Evolutionary conservation across 1,284 basidiomycete species (phyloP), one percentile per base, ranked within the genome.

Genomic region (Ceratobasidium sp.): DNA sequence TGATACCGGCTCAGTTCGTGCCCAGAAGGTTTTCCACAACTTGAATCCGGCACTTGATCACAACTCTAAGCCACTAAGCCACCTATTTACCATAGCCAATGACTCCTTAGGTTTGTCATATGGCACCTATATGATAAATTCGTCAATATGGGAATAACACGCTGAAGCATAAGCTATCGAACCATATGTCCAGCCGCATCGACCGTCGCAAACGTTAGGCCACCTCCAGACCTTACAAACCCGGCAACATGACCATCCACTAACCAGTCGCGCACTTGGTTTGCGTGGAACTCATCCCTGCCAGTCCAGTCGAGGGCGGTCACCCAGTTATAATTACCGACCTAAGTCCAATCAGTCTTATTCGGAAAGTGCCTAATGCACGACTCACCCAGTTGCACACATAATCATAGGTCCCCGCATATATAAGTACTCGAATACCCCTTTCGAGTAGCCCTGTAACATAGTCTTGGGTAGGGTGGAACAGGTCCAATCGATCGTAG

Each of bases 391-490:
- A 78, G 15, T 72, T 73, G 51, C 58, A 73, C 13, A 78, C 64
- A 61, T 63, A 73, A 46, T 66, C 70, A 26, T 64, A 92, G 49
- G 92, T 93, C 0, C 60, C 79, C n/a, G 91, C 92, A 81, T 95
- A 95, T 78, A 95, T 90, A 20, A 97, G 88, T 3, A 92, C 91
- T 6, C 89, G 86, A 33, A 97, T 86, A 0, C 90, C 91, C 39
- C 94, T 82, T 82, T 89, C 88, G 13, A 89, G 84, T 53, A 89
- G 82, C 0, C 84, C 85, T 20, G 86, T 81, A 55, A 88, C 86
- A 81, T 88, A 87, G 67, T 60, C 64, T 42, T 77, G 60, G 46
- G 33, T 78, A 12, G 63, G 39, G 18, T 79, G 77, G 28, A 39
- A 60, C 42, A 60, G 56, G 55, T 78, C 72, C 39, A 70, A 53